Base-by-base conservation (phyloP, 768 basidiomycete genomes). In the Gloeostereum incarnatum region DNA sequence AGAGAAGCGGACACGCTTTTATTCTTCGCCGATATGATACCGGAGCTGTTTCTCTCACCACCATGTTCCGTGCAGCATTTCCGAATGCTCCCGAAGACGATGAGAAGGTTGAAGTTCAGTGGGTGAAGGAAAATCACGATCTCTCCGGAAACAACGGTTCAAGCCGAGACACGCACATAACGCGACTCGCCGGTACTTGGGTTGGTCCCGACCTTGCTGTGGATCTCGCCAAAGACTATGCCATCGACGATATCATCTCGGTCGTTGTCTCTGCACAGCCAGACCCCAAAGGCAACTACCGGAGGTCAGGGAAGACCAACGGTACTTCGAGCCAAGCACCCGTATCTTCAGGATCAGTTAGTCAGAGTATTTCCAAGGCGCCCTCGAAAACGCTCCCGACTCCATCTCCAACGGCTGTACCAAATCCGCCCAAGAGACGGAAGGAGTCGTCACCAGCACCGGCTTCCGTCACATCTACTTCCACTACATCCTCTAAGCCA, bases 11-110 rank as follows among this genome's bases (percentile, higher is more conserved):
- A 24, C 92, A 97, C 60, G 90, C 93, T 17, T 97, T 96, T 57
- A 88, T 97, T 53, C 80, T 97, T 24, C 78, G 92, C 31, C 79
- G 93, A 39, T 92, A 86, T 49, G 93, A 97, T 60, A 94, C 92
- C 3, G 81, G 86, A 42, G 90, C 90, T 14, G 75, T 97, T 60
- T 86, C 82, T 46, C 73, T 92, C 7, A 94, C 92, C 7, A 94
- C 92, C 40, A 94, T 97, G 91, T 94, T 87, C 64, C 86, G 91
- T 42, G 91, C 91, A 6, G 90, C 90, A 0, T 97, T 90, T 58
- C 92, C 92, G 7, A 74, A 69, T 26, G 85, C 90, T 3, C 63
- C 66, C 30, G 87, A 91, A 1, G 63, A 69, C 34, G 78, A 82
- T 13, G 92, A 97, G 58, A 81, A 75, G 56, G 62, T 60, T 9